Base-by-base conservation (phyloP, 202 grass and related monocot species). In the Schoenoplectus triqueter region DNA sequence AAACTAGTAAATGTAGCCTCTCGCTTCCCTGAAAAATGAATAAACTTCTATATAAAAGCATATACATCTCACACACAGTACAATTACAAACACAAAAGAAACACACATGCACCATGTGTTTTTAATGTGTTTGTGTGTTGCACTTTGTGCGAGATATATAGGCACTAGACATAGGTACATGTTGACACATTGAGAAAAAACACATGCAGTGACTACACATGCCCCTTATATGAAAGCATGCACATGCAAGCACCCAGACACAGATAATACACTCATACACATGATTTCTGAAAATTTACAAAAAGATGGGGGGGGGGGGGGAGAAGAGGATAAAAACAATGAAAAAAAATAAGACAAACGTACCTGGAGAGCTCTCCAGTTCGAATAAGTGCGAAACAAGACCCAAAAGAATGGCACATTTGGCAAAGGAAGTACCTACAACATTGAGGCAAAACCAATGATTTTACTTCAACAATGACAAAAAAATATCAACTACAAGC, bases 301-400 rank as follows among this genome's bases (percentile, higher is more conserved):
- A 31, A 31, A 31, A 31, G 31, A 31, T 31, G 31, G 31, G 31
- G 31, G 31, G 31, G 31, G 31, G 31, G 31, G 31, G 31, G 1
- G 1, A 31, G 31, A 31, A 31, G 31, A 60, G 14, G 39, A 78
- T 17, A 60, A 41, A 61, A 61, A 51, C 1, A 0, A 31, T 1
- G 1, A 69, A 57, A 57, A 14, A 52, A 6, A 10, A 73, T 0
- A 44, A 47, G n/a, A 5, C 46, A 31, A 83, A 62, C 4, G 51
- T 90, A 98, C 96, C 96, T 98, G 91, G 55, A 95, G 96, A 91
- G 96, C 96, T 89, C 91, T 88, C 91, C 88, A 98, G 87, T 98
- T 93, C 60, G 96, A 98, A 92, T 98, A 98, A 68, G 96, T 87
- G 86, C 91, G 96, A 79, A 98, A 98, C 55, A 95, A 81, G 39